Evolutionary conservation across 83 land plant species (phyloP), one percentile per base, ranked within the genome.

Genomic region (Thuja plicata): DNA sequence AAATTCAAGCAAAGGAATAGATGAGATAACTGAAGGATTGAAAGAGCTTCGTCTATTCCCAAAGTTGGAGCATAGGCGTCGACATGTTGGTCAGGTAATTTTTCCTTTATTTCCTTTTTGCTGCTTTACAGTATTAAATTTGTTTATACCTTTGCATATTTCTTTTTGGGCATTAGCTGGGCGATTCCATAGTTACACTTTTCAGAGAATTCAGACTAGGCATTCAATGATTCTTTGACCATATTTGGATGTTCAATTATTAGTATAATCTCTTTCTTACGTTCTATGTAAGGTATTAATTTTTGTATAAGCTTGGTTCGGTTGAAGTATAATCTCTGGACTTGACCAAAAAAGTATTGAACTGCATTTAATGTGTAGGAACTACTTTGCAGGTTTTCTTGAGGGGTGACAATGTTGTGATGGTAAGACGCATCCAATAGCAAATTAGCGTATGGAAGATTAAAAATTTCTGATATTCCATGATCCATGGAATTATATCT

Each of bases 21-120:
- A 78, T 37, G 46, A 79, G n/a, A 85, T 88, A 73, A 88, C 19
- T 15, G 83, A 46, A 48, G 89, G 88, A 45, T 79, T 90, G 85
- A 87, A 90, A 79, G 91, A 90, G 70, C 89, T 90, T 50, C 89
- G 89, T 24, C 41, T 90, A 38, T 90, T 90, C 77, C 91, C 91
- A 17, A 90, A 90, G 62, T 88, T 90, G 35, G 91, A 90, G 76
- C 87, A 90, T 54, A 34, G 91, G 37, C 74, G 91, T 24, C 91
- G 91, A 54, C 91, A 90, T 76, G 85, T 90, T 52, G 88, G 83
- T 34, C 91, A 90, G 91, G 91, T 90, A 77, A 52, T 34, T 0
- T 74, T 74, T 79, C n/a, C 13, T 45, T 46, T 46, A 46, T 45
- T 30, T 83, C 38, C 6, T 76, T 32, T 76, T 76, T 76, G 73